Base-by-base conservation (phyloP, 495 filamentous ascomycete species). In the Aspergillus diversus region DNA sequence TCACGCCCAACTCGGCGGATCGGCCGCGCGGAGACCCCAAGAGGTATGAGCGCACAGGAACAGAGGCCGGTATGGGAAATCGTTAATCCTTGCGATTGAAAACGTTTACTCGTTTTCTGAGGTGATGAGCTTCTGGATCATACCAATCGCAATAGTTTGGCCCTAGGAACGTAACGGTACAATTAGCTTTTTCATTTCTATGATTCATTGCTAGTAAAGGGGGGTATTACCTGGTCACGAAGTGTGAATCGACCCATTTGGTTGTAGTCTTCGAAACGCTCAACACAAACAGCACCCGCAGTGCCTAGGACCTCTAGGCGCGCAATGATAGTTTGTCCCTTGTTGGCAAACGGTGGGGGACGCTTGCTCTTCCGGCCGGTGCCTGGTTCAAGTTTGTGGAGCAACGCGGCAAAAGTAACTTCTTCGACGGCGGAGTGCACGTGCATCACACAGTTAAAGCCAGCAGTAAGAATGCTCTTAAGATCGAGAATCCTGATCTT, bases 311-410 rank as follows among this genome's bases (percentile, higher is more conserved):
- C 85, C 75, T 98, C 89, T 65, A 99, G 80, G 33, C 92, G 83
- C 5, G 94, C 95, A 77, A 98, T 97, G 71, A 99, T 95, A 68
- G 86, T 92, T 77, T 93, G 89, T 34, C 95, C 96, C 80, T 83
- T 96, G 77, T 87, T 93, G 46, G 93, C 95, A 72, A 97, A 97
- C 0, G 93, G 87, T 7, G 96, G 95, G 11, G 94, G 88, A 47
- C 88, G 84, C 86, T 96, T 98, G 83, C 90, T 93, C 84, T 92
- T 95, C 59, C 95, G 83, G 65, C 86, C 86, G n/a, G 96, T 98
- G 33, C 96, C 95, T 74, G 97, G 97, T 76, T 99, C 93, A 37
- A 97, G 81, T 79, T 96, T 97, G 77, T 99, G 94, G 54, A 99
- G 81, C 48, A 99, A 82, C 8, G 87, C 83, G 0, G 85, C 82